Conservation (phyloP, 768 basidiomycete species). For the Tylopilus sp. region DNA sequence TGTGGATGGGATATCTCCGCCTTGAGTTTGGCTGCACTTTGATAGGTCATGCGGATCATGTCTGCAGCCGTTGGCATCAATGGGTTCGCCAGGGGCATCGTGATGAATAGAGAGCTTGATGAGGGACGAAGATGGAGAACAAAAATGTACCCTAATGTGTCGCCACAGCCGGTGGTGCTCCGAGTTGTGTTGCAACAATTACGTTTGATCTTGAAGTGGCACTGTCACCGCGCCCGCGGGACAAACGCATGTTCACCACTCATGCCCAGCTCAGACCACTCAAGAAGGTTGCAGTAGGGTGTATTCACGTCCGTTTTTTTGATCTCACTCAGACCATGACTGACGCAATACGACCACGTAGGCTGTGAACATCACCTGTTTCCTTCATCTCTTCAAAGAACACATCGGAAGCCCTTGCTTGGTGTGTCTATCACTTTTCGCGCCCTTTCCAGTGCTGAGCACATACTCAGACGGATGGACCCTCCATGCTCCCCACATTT, state of each 20-base stretch:
- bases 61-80: conserved; percentile 25
- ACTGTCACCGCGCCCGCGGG: not conserved
- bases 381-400: conserved; percentile 59
- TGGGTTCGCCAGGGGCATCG: conserved; percentile 19
- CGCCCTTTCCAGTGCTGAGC: not conserved
- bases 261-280: conserved; percentile 12
- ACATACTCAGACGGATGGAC: conserved; percentile 54
- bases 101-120: conserved; percentile 2
- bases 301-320: conserved; percentile 25
- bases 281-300: conserved; percentile 23
- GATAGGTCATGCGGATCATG: conserved; percentile 27
- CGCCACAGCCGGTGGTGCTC: too few species aligned
- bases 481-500: conserved; percentile 82
- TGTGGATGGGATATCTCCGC: conserved; percentile 25
- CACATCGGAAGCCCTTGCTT: conserved; percentile 55
- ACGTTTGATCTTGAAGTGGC: not conserved
- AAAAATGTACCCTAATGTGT: not conserved
- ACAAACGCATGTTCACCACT: not conserved
- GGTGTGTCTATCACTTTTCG: conserved; percentile 34
- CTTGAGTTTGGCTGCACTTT: conserved; percentile 27
- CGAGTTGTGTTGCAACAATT: not conserved
- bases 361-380: conserved; percentile 53
- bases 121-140: not conserved
- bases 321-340: not conserved
- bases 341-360: conserved; percentile 30